A percentile compares a stretch with the other conserved stretches of the same genome.
Conservation (phyloP, 208 protist species). For the Angomonas deanei region DNA sequence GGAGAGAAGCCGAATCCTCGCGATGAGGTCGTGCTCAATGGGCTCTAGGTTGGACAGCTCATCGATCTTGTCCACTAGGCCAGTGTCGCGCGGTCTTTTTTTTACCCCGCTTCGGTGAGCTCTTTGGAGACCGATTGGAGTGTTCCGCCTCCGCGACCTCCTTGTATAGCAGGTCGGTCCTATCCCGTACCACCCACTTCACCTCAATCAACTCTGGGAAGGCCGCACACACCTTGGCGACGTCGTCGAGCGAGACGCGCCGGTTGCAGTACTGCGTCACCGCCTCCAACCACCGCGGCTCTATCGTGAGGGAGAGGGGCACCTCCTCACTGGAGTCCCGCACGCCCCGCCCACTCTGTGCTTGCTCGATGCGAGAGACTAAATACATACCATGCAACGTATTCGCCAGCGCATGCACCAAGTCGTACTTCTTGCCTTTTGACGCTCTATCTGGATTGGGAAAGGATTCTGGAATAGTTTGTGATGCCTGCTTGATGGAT, state of each 20-base stretch:
- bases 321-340: background rate
- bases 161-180: conserved; percentile 3
- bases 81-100: background rate
- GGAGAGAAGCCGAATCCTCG: conserved; percentile 20
- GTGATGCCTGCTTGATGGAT: conserved; percentile 5
- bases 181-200: conserved; percentile 13
- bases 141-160: conserved; percentile 3
- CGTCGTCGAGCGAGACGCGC: conserved; percentile 48
- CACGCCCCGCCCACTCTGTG: conserved; percentile 39
- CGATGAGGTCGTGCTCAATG: conserved; percentile 10
- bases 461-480: background rate
- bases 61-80: background rate
- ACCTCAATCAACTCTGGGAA: conserved; percentile 50
- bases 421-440: background rate
- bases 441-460: background rate
- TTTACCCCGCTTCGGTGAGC: background rate
- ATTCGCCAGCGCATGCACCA: conserved; percentile 35
- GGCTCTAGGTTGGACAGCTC: background rate
- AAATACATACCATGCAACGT: conserved; percentile 62
- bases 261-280: conserved; percentile 51
- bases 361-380: conserved; percentile 62
- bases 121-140: background rate
- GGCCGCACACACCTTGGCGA: conserved; percentile 44
- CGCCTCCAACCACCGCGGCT: conserved; percentile 54
- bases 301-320: conserved; percentile 16